Evolutionary conservation across 495 filamentous ascomycete genomes (phyloP).

Genomic region (Podospora didyma): DNA sequence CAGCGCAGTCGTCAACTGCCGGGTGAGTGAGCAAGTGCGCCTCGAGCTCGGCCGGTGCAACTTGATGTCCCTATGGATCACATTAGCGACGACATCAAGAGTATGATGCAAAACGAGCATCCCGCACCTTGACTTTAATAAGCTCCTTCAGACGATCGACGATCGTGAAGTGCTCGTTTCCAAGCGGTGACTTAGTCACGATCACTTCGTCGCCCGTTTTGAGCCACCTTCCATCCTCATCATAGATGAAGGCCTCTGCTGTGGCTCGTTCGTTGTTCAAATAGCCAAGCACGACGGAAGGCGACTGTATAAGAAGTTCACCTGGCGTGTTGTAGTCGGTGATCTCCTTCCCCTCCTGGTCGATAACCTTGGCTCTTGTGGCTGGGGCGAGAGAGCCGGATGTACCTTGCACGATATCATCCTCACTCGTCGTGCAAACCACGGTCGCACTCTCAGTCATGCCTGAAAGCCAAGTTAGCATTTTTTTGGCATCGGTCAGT

Average conservation of each 20-base stretch:
- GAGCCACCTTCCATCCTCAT: conserved; percentile 72
- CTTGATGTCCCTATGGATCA: conserved; percentile 68
- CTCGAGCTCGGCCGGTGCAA: conserved; percentile 88
- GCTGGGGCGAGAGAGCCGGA: conserved; percentile 70
- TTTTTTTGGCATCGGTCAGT: not conserved
- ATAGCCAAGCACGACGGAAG: conserved; percentile 77
- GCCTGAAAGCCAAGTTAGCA: conserved; percentile 37
- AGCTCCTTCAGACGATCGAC: conserved; percentile 90
- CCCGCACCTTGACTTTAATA: conserved; percentile 83
- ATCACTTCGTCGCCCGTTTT: conserved; percentile 83
- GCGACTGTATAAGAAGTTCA: conserved; percentile 73
- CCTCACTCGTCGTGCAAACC: conserved; percentile 57
- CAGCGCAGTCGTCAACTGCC: conserved; percentile 75
- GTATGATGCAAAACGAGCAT: not conserved
- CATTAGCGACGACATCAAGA: not conserved
- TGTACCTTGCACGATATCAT: conserved; percentile 69
- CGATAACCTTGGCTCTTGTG: conserved; percentile 64
- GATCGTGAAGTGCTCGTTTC: conserved; percentile 75
- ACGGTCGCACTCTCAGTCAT: conserved; percentile 81
- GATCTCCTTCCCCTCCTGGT: conserved; percentile 71
- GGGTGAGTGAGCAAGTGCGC: conserved; percentile 82
- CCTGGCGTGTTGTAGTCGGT: conserved; percentile 71
- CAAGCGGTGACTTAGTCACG: conserved; percentile 55
- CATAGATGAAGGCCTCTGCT: conserved; percentile 70
- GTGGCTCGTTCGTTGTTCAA: conserved; percentile 81